Evolutionary conservation across 106 monocot species (phyloP).

Genomic region (Alisma plantagoaquatica): DNA sequence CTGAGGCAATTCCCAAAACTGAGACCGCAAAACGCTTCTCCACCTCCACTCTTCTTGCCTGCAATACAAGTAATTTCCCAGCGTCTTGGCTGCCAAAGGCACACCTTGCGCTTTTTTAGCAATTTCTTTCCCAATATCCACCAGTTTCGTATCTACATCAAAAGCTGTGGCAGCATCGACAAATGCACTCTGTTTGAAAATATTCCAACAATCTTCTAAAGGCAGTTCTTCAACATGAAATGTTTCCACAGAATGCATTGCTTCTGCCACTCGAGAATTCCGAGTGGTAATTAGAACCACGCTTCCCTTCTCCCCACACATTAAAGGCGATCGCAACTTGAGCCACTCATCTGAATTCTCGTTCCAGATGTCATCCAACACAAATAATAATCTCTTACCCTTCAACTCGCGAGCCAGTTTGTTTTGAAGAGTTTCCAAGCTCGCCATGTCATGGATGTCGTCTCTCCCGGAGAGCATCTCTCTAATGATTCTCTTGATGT

Average conservation of each 20-base stretch:
- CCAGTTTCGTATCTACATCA: not conserved
- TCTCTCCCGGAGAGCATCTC: constrained; percentile 7
- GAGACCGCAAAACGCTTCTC: constrained; percentile 17
- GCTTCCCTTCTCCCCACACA: constrained; percentile 6
- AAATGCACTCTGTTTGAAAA: constrained; percentile 11
- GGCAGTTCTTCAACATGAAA: not conserved
- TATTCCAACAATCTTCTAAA: constrained; percentile 5
- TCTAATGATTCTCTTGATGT: not conserved
- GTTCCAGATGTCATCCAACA: constrained; percentile 38
- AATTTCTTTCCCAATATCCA: constrained; percentile 5
- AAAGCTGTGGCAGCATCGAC: not conserved
- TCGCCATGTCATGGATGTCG: not conserved
- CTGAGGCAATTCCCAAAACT: constrained; percentile 9
- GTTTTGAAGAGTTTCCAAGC: constrained; percentile 2
- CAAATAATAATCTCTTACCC: constrained; percentile 24
- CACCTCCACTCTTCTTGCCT: constrained; percentile 22
- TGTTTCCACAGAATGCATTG: not conserved
- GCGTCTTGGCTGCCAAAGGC: constrained; percentile 8
- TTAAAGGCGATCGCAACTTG: constrained; percentile 10
- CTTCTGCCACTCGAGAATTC: not conserved
- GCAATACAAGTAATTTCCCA: constrained; percentile 18
- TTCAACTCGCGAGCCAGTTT: constrained; percentile 3
- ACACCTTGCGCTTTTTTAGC: constrained; percentile 11
- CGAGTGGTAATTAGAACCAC: constrained; percentile 3
- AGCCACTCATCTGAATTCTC: constrained; percentile 14